Evolutionary conservation across 164 flowering plant species (phyloP).

Genomic region (Hamamelis virginiana): DNA sequence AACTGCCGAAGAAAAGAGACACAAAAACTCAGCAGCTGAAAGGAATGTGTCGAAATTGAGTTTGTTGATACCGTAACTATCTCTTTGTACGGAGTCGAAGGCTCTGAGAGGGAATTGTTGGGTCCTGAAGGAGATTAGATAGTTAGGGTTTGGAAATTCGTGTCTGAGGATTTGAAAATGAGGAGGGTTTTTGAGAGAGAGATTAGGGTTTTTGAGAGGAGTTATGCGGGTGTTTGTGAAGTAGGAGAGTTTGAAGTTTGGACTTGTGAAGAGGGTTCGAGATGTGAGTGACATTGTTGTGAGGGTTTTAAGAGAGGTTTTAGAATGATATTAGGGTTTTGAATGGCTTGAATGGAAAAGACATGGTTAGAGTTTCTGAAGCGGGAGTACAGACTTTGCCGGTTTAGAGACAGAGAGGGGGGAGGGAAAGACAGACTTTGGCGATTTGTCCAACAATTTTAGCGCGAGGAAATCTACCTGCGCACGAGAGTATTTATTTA

Average conservation of each 20-base stretch:
- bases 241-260: slow-evolving; percentile 16
- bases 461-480: background rate
- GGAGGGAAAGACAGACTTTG: background rate
- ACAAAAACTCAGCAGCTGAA: slow-evolving; percentile 48
- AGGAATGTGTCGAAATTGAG: slow-evolving; percentile 52
- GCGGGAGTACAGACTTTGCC: background rate
- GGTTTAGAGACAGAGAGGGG: slow-evolving; percentile 7
- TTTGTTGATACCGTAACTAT: background rate
- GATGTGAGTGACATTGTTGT: slow-evolving; percentile 28
- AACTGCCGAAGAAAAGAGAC: slow-evolving; percentile 49
- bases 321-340: slow-evolving; percentile 1
- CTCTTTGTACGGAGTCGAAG: slow-evolving; percentile 24
- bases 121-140: background rate
- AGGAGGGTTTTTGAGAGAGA: slow-evolving; percentile 6
- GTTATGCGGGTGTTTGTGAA: slow-evolving; percentile 1
- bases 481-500: slow-evolving; percentile 6
- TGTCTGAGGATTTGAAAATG: background rate
- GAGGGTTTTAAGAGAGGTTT: background rate
- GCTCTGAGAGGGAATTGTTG: slow-evolving; percentile 14
- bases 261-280: slow-evolving; percentile 19
- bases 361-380: slow-evolving; percentile 12
- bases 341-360: background rate
- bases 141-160: background rate
- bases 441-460: background rate
- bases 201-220: slow-evolving; percentile 7